These are phyloP conservation scores for Leptodermis oblonga DNA, from an alignment of 257 asterid genomes.

Conservation along the genomic window DNA sequence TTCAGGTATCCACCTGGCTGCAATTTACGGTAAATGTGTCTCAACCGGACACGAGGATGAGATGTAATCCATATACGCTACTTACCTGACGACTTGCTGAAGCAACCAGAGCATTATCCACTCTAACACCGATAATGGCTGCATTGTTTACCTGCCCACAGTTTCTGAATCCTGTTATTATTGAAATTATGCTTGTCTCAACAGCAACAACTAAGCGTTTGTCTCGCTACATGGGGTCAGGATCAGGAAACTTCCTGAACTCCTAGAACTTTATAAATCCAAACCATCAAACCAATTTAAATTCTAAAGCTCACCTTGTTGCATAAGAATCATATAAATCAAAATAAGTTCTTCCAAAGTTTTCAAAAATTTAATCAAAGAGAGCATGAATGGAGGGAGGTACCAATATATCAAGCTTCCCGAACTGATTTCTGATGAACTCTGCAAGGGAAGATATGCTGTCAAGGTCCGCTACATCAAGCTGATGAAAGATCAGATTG, in stretches of 20 bases:
- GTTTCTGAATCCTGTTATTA: neutral
- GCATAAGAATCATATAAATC: too few relatives aligned
- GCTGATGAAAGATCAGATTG: constrained; percentile 45
- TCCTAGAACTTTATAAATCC: neutral
- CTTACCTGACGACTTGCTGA: neutral
- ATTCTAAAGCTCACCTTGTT: too few relatives aligned
- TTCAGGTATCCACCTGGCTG: constrained; percentile 1
- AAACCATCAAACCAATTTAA: neutral
- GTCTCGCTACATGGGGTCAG: too few relatives aligned
- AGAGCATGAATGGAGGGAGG: neutral
- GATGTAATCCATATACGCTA: neutral
- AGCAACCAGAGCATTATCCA: constrained; percentile 18
- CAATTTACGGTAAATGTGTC: too few relatives aligned
- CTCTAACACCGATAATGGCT: constrained; percentile 27
- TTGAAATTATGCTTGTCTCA: neutral
- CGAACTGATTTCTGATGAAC: constrained; percentile 28
- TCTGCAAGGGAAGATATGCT: constrained; percentile 39
- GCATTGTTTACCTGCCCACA: constrained; percentile 48
- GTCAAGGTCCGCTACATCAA: constrained; percentile 35
- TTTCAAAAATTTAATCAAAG: neutral
- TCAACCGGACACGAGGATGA: too few relatives aligned
- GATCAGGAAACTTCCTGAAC: neutral
- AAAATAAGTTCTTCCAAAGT: neutral
- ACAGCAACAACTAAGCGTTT: too few relatives aligned
- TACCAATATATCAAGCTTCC: constrained; percentile 31